Evolutionary conservation across 148 eudicot genomes (phyloP).

Genomic region (Dianthus caryophyllus): DNA sequence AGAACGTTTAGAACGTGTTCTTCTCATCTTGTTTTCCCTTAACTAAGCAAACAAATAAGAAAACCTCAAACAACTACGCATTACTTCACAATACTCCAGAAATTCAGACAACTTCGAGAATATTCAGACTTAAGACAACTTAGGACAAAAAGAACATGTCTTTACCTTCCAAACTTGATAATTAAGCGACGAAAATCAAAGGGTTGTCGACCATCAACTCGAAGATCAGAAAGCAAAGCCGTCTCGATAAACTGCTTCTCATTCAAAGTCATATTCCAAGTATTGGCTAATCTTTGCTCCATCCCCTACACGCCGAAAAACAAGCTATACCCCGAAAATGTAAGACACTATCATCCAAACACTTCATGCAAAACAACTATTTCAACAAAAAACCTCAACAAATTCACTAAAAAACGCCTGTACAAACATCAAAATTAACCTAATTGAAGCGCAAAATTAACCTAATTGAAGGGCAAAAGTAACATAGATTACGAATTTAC

Average conservation of each 20-base stretch:
- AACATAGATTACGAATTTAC: too few species aligned
- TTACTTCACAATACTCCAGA: too few species aligned
- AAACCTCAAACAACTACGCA: too few species aligned
- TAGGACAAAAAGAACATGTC: neutral
- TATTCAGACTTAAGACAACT: too few species aligned
- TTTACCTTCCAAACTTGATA: constrained; percentile 81
- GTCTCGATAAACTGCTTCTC: constrained; percentile 85
- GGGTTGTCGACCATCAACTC: constrained; percentile 82
- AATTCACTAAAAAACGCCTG: too few species aligned
- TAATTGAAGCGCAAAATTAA: too few species aligned
- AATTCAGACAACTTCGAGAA: too few species aligned
- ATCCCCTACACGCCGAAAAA: constrained; percentile 22
- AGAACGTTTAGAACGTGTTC: too few species aligned
- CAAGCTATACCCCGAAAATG: neutral
- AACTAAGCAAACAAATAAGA: too few species aligned
- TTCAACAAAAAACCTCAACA: neutral
- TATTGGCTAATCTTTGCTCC: constrained; percentile 83
- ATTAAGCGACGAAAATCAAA: constrained; percentile 65
- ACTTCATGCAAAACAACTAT: neutral
- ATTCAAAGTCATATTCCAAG: constrained; percentile 75
- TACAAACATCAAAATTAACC: neutral
- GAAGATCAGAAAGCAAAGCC: constrained; percentile 56
- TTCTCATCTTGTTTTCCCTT: too few species aligned
- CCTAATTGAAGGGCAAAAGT: too few species aligned
- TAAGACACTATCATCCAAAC: constrained; percentile 4